These are phyloP conservation scores for Gloeopeniophorella convolvens DNA, from an alignment of 768 basidiomycete species.

Conservation along the genomic window DNA sequence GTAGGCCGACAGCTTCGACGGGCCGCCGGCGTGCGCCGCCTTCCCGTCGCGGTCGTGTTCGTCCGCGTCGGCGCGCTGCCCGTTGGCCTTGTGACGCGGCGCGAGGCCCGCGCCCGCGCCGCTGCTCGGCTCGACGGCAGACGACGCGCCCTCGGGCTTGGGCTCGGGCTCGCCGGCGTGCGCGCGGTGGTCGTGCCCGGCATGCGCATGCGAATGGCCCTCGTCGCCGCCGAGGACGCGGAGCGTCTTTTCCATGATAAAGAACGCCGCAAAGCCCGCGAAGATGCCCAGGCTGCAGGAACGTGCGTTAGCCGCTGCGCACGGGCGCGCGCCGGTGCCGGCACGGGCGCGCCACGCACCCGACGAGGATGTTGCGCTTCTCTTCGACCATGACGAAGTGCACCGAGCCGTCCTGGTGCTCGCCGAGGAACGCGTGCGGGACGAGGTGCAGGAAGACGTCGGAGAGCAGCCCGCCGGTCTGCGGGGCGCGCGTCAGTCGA, in stretches of 20 bases:
- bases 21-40: constrained; percentile 35
- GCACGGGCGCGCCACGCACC: constrained; percentile 40
- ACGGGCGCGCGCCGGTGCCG: background rate
- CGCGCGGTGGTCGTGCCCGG: constrained; percentile 33
- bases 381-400: constrained; percentile 84
- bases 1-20: constrained; percentile 85
- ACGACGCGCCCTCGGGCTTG: constrained; percentile 34
- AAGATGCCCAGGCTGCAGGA: constrained; percentile 67
- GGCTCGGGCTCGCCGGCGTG: constrained; percentile 25
- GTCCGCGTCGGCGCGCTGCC: constrained; percentile 24
- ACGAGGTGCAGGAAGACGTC: constrained; percentile 91
- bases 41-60: constrained; percentile 21
- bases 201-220: constrained; percentile 57
- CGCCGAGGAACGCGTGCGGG: constrained; percentile 89
- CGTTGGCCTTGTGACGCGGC: constrained; percentile 19
- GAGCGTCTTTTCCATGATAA: constrained; percentile 89
- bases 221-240: constrained; percentile 68
- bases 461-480: constrained; percentile 88
- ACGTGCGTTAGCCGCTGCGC: too few species aligned
- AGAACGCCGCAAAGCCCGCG: constrained; percentile 82
- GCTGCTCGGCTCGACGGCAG: constrained; percentile 40
- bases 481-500: constrained; percentile 7
- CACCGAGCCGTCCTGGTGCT: constrained; percentile 64
- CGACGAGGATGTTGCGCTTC: constrained; percentile 85
- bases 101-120: constrained; percentile 44